These are phyloP conservation scores for Centaurea solstitialis DNA, from an alignment of 129 eudicot species.

Conservation along the genomic window DNA sequence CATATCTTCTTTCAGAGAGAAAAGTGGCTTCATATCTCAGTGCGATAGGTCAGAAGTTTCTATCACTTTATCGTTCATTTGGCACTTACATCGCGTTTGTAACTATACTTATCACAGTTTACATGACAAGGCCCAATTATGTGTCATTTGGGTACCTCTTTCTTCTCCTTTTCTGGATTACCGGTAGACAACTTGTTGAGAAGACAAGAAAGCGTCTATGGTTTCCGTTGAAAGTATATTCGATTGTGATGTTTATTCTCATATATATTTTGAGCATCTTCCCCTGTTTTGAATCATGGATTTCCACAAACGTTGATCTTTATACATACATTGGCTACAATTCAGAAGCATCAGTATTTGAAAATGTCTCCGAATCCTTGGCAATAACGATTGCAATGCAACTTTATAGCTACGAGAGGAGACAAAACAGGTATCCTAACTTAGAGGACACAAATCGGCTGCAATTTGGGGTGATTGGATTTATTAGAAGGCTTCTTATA, in stretches of 20 bases:
- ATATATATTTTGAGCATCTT: constrained; percentile 75
- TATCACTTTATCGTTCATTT: constrained; percentile 74
- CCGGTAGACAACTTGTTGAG: constrained; percentile 92
- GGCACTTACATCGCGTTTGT: constrained; percentile 86
- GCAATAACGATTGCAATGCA: constrained; percentile 97
- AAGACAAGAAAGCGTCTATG: constrained; percentile 85
- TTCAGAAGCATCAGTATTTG: constrained; percentile 62
- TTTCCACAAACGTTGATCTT: constrained; percentile 68
- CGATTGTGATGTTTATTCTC: constrained; percentile 71
- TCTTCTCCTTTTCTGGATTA: constrained; percentile 91
- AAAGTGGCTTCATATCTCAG: constrained; percentile 84
- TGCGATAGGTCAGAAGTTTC: constrained; percentile 80
- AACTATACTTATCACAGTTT: constrained; percentile 88
- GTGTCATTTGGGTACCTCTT: constrained; percentile 87
- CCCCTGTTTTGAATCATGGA: constrained; percentile 65
- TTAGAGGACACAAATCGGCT: constrained; percentile 45
- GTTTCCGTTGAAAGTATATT: constrained; percentile 87
- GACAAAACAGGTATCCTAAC: constrained; percentile 70
- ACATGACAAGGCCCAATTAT: constrained; percentile 76
- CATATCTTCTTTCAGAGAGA: constrained; percentile 69
- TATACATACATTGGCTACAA: constrained; percentile 64
- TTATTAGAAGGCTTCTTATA: constrained; percentile 66
- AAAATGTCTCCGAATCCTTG: constrained; percentile 84
- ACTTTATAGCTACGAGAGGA: constrained; percentile 97
- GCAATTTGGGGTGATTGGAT: constrained; percentile 70